These are phyloP conservation scores for Saccharomyces hybrid DNA, from an alignment of 1,139 yeast genomes.

Conservation along the genomic window DNA sequence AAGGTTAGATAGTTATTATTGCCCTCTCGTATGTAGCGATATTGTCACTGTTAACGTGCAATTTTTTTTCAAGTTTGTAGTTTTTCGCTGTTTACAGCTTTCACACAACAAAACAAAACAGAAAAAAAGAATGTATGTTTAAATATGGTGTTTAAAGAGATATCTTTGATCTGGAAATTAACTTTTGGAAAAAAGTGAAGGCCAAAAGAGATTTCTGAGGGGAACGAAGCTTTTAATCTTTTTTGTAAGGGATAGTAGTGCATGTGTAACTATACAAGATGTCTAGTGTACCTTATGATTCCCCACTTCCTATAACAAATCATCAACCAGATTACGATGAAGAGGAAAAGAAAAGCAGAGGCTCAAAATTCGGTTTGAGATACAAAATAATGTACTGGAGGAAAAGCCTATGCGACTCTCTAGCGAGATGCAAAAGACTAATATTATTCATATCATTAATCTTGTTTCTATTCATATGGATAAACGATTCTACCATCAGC, in stretches of 20 bases:
- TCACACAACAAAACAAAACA: neutral
- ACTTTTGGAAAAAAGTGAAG: neutral
- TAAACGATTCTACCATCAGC: neutral
- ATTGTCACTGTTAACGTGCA: too few species aligned
- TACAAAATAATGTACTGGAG: neutral
- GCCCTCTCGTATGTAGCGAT: too few species aligned
- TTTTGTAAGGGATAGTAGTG: neutral
- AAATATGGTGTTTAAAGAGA: neutral
- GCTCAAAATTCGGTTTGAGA: neutral
- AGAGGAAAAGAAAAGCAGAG: slow-evolving; percentile 1
- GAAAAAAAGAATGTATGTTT: neutral
- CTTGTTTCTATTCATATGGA: neutral
- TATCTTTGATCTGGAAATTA: neutral
- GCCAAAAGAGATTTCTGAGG: neutral
- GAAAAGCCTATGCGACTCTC: neutral
- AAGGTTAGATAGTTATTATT: too few species aligned
- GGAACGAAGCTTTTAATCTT: neutral
- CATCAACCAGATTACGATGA: neutral
- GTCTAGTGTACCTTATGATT: neutral
- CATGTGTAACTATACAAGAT: neutral
- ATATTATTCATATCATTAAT: neutral
- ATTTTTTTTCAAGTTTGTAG: neutral
- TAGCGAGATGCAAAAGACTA: neutral
- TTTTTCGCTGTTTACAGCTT: neutral
- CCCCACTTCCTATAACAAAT: neutral